phyloP scores from a whole-genome alignment of 345 rosid species.

The Eucalyptus erythrocorys region DNA sequence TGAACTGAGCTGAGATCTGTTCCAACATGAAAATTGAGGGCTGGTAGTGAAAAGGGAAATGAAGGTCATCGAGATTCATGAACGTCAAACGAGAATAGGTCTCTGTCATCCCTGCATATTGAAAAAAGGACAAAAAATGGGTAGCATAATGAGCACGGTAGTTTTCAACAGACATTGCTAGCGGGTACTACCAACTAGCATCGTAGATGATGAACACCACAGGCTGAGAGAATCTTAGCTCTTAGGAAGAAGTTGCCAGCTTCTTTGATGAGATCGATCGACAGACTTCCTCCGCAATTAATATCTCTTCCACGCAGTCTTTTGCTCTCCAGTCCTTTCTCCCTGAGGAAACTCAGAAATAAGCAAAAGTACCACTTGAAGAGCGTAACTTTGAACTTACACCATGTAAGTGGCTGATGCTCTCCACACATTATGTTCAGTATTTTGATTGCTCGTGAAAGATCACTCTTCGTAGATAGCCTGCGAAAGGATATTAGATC shows the following conservation, averaged over 20 bases:
- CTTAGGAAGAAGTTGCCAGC: conserved; percentile 24
- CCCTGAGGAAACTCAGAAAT: not conserved
- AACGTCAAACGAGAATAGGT: conserved; percentile 74
- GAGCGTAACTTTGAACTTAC: not conserved
- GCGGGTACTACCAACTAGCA: not conserved
- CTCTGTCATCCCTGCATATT: conserved; percentile 71
- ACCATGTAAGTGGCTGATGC: not conserved
- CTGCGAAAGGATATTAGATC: conserved; percentile 39
- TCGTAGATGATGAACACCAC: conserved; percentile 28
- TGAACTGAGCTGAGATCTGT: not conserved
- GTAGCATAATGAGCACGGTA: not conserved
- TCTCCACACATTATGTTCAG: not conserved
- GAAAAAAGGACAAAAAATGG: not conserved
- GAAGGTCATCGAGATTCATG: conserved; percentile 44
- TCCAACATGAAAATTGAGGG: conserved; percentile 1
- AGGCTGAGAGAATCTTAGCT: conserved; percentile 38
- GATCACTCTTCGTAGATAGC: conserved; percentile 7
- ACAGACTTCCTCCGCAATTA: conserved; percentile 65
- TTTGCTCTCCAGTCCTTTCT: no score
- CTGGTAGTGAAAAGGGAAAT: conserved; percentile 1
- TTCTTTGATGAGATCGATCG: conserved; percentile 28
- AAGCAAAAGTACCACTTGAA: not conserved
- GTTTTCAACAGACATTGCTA: no score
- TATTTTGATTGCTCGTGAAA: not conserved
- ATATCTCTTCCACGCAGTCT: conserved; percentile 17